Evolutionary conservation across 257 asterid species (phyloP), one percentile per base, ranked within the genome.

Genomic region (Osmanthus fragrans): DNA sequence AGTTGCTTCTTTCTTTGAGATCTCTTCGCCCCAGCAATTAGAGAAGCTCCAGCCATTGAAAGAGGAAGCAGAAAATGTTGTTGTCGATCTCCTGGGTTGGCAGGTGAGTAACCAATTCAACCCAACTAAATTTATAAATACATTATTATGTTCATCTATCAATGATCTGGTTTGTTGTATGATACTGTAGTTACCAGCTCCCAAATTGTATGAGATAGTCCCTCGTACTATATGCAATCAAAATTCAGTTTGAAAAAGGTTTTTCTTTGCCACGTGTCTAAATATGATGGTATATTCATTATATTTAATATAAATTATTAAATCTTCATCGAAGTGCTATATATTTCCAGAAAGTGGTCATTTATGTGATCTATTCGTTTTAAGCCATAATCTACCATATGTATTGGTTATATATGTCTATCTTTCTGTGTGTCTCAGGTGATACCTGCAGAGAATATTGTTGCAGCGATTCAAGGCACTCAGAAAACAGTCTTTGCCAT

Each of bases 381-480:
- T 25, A 10, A 23, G 33, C 30, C 13, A 23, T 60, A 23, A 8
- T 8, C 33, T 60, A 23, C n/a, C 58, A 16, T 56, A 56, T 27
- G 70, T 66, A 33, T 73, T 15, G n/a, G 56, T 68, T 9, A 56
- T 42, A 60, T 9, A 29, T 65, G 69, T 78, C 39, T 19, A 64
- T 60, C 68, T 23, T 60, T 60, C 15, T 60, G 36, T 19, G 66
- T 75, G 66, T 34, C 72, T 40, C 47, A 93, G 97, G 96, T 90
- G 74, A 94, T 94, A 79, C 95, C 97, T 76, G 96, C 98, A 1
- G 98, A 94, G 79, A 94, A 94, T 79, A 87, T 94, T 51, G 94
- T 89, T 82, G 97, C 97, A 56, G 91, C 92, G 63, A 86, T 94
- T 84, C 97, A 92, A 81, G 90, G 90, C 75, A 86, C 91, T 39